Base-by-base conservation (phyloP, 169 alveolate species). In the Plasmodium chabaudi region DNA sequence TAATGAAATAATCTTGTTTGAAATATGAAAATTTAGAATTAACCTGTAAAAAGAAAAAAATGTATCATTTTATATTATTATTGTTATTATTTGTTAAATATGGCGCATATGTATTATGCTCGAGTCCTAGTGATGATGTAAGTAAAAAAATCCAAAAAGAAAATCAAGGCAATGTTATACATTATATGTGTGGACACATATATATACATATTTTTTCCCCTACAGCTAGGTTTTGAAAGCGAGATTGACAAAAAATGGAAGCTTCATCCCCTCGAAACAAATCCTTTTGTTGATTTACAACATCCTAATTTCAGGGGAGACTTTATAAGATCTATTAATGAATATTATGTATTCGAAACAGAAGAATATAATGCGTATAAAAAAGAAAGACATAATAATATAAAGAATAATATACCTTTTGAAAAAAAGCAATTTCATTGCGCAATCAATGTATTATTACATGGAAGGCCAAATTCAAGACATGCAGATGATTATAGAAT, bases 291-390 rank as follows among this genome's bases (percentile, higher is more conserved):
- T 7, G 84, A 84, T 57, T 34, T 84, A 39, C 19, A 44, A 53
- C 91, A 84, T 23, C 91, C 91, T n/a, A 84, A 84, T 34, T 69
- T 69, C 21, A 84, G 55, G 5, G 91, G 91, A 7, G 73, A 84
- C 44, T 84, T 69, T 61, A 19, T 84, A 51, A 68, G 91, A 34
- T 47, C 61, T 63, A 69, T 84, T 39, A 86, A 84, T 46, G 91
- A 84, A 42, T 84, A 84, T 63, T 84, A 84, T 51, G 60, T 84
- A n/a, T 84, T 12, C 51, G 91, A 84, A 64, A 84, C 91, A 49
- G 59, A 84, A 42, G 64, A 56, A 59, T 84, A 84, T 39, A 84
- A 84, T 69, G 70, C 9, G 2, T 84, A 84, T 59, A 84, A 69
- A 47, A 84, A 59, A 72, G 74, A 84, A 70, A 84, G 91, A 69